Evolutionary conservation across 129 eudicot species (phyloP), one percentile per base, ranked within the genome.

Genomic region (Pulicaria dysenterica): DNA sequence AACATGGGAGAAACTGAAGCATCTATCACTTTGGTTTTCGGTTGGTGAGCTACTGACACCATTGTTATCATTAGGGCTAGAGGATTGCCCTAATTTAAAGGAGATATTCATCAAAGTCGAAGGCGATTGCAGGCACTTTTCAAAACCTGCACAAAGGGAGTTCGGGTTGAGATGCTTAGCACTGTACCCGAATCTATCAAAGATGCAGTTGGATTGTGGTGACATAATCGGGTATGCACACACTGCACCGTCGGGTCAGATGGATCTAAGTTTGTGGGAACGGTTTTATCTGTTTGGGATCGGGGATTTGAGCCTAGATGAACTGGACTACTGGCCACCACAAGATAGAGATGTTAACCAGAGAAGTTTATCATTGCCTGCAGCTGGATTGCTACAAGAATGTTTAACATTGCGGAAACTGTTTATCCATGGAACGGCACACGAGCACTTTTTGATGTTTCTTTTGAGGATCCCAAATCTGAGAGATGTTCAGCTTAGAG

Each of bases 301-400:
- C 0, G 81, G 83, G 39, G 59, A 63, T 6, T 78, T 94, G 81
- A 70, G 47, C 12, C 83, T 95, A 8, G 73, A 11, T 5, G 97
- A 95, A 71, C 88, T 95, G 0, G 89, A 95, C 73, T 95, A 95
- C 67, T 95, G 99, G 99, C 97, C 97, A 3, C 99, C 99, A 5
- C 96, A 90, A 57, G 99, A 95, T 70, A 80, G 85, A 79, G 99
- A 95, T 77, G 97, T 95, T 6, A 95, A 95, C 66, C 96, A 81
- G 71, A 86, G 99, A 88, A 86, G 99, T 58, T 70, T 95, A 8
- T 88, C 96, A 0, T 80, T 88, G 55, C 97, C 99, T 2, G 97
- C 99, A 5, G 94, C 97, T 0, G 99, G 97, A 41, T 59, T 90
- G 84, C 89, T 95, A 41, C 89, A 82, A 51, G 84, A 69, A 58